phyloP scores from a whole-genome alignment of 2,329 filamentous ascomycete species.

The Fusarium buharicum region DNA sequence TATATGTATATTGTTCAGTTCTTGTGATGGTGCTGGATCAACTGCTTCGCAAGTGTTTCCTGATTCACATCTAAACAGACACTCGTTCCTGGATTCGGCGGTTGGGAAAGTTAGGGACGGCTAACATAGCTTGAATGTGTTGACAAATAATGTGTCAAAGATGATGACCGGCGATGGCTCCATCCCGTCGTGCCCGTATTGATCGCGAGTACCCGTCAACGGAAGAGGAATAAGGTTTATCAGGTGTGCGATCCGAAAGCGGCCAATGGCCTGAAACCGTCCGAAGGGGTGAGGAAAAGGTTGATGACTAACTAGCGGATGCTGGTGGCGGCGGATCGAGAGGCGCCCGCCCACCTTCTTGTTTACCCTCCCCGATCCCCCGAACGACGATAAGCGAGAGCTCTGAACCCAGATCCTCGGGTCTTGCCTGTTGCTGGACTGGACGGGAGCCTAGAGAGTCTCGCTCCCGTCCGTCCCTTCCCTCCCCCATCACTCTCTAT shows the following conservation, averaged over 20 bases:
- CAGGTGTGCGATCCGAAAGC: conserved; percentile 4
- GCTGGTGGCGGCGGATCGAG: conserved; percentile 28
- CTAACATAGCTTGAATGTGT: too few species aligned
- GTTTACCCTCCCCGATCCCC: conserved; percentile 24
- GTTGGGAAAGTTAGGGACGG: conserved; percentile 6
- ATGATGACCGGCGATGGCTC: conserved; percentile 15
- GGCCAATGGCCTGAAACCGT: conserved; percentile 15
- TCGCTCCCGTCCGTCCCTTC: conserved; percentile 24
- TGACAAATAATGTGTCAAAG: background rate
- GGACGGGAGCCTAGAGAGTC: conserved; percentile 8
- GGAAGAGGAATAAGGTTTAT: conserved; percentile 23
- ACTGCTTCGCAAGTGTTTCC: background rate
- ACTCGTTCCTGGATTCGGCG: background rate
- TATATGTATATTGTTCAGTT: too few species aligned
- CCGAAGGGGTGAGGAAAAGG: conserved; percentile 4
- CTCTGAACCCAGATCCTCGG: conserved; percentile 49
- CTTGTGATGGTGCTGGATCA: too few species aligned
- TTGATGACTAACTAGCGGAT: conserved; percentile 25
- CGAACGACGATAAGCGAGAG: conserved; percentile 48
- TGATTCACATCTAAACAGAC: background rate
- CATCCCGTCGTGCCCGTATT: conserved; percentile 1
- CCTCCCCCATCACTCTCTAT: background rate
- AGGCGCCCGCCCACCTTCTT: conserved; percentile 10
- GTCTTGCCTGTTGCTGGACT: conserved; percentile 18
- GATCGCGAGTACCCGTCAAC: conserved; percentile 12